Evolutionary conservation across 768 basidiomycete genomes (phyloP), one percentile per base, ranked within the genome.

Genomic region (Xerocomellus chrysenteron): DNA sequence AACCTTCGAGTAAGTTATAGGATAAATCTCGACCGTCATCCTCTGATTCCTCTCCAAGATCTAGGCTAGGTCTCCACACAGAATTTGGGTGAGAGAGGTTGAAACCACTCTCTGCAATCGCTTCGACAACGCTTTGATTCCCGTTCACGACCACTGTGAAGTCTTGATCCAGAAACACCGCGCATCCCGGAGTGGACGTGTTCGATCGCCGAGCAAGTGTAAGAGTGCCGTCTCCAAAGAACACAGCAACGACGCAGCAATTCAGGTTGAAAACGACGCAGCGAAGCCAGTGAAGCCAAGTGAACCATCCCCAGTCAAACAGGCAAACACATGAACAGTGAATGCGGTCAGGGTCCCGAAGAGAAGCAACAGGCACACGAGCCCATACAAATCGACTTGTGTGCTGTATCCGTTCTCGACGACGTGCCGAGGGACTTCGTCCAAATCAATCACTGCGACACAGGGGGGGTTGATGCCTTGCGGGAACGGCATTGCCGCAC

Each of bases 41-140:
- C 21, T 21, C 21, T 21, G 21, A 21, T 21, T 24, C 12, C 28
- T 51, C 30, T 51, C 14, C 17, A 21, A 21, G 21, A 5, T 8
- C 13, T 39, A 17, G 16, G 13, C 1, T 5, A 35, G 14, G 13
- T 14, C 35, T 14, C 26, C 11, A n/a, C 30, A 30, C 28, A 12
- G 30, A 19, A 17, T 32, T 48, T 7, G 32, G 30, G 32, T 42
- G 48, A 39, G 39, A 53, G 26, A 50, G 42, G 30, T 16, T 26
- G 43, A 60, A 60, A 6, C 39, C 21, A 11, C 54, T 39, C 40
- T 52, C 55, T 21, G 51, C 42, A 21, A 57, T 45, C 17, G 55
- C 46, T 13, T 60, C 55, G 2, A 57, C 55, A 9, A 50, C 16
- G 16, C 21, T 40, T 30, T 42, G 52, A 48, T 16, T 26, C 16